Conservation (phyloP, 1,139 yeast species). For the Geotrichum histeridarum region DNA sequence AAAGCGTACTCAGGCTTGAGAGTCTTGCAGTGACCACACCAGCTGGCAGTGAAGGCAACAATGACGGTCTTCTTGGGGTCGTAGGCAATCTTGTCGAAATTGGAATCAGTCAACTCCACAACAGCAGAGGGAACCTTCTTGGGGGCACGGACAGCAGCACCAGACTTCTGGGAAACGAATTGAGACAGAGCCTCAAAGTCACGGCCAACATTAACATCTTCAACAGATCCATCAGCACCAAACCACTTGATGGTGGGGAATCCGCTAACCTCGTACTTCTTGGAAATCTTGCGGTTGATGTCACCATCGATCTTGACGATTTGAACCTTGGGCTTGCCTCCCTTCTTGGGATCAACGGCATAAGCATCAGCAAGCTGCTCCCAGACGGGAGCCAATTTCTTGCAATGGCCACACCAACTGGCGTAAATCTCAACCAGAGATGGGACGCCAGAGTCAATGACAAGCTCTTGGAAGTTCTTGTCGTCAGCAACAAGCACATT, state of each 20-base stretch:
- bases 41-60: constrained; percentile 58
- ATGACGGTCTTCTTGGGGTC: constrained; percentile 30
- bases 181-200: constrained; percentile 42
- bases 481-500: constrained; percentile 44
- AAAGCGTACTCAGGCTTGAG: constrained; percentile 61
- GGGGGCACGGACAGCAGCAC: constrained; percentile 33
- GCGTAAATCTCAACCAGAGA: constrained; percentile 73
- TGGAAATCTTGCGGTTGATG: constrained; percentile 49
- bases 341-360: constrained; percentile 23
- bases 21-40: constrained; percentile 75
- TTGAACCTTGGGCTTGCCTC: constrained; percentile 44
- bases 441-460: constrained; percentile 53
- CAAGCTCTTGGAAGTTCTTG: constrained; percentile 51
- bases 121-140: constrained; percentile 33
- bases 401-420: constrained; percentile 81
- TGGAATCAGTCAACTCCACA: constrained; percentile 40
- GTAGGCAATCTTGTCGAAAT: constrained; percentile 24
- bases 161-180: constrained; percentile 47
- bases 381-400: constrained; percentile 57
- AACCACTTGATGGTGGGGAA: constrained; percentile 63
- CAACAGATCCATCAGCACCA: constrained; percentile 36
- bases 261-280: constrained; percentile 53
- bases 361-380: constrained; percentile 57
- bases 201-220: constrained; percentile 39
- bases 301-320: constrained; percentile 62